Percentiles rank a stretch among this genome's conserved stretches.
Evolutionary conservation across 352 stramenopile species (phyloP).

Genomic region (Phytophthora europaea): DNA sequence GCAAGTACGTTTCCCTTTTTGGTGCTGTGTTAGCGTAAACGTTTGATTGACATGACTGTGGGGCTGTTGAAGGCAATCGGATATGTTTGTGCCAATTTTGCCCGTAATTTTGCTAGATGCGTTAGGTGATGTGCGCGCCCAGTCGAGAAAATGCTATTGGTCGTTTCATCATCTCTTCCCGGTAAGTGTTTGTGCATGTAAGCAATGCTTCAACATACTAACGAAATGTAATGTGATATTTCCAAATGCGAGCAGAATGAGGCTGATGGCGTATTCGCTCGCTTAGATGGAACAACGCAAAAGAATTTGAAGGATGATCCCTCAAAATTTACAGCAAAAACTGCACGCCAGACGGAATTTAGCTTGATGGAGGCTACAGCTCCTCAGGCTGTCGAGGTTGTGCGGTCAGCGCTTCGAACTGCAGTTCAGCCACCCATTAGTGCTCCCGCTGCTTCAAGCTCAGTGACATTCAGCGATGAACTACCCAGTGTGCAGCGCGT

Average conservation of each 20-base stretch:
- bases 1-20: conserved; percentile 61
- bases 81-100: conserved; percentile 69
- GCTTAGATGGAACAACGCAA: conserved; percentile 77
- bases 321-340: conserved; percentile 35
- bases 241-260: conserved; percentile 42
- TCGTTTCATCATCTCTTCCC: conserved; percentile 75
- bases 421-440: conserved; percentile 19
- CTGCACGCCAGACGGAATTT: conserved; percentile 20
- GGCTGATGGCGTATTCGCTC: conserved; percentile 60
- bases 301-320: conserved; percentile 63
- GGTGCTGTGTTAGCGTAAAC: not conserved
- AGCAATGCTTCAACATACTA: not conserved
- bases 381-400: conserved; percentile 14
- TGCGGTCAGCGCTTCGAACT: conserved; percentile 20
- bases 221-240: conserved; percentile 9
- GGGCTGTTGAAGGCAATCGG: conserved; percentile 52
- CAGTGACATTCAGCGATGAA: conserved; percentile 27
- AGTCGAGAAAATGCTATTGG: conserved; percentile 87
- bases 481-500: conserved; percentile 1
- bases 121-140: conserved; percentile 75
- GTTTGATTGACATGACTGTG: conserved; percentile 5
- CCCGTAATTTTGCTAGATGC: conserved; percentile 75
- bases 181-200: conserved; percentile 29
- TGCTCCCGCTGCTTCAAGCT: conserved; percentile 17
- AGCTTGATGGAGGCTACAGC: conserved; percentile 15